These are phyloP conservation scores for Ascochyta clinopodiicola DNA, from an alignment of 2,329 filamentous ascomycete genomes.

Conservation along the genomic window DNA sequence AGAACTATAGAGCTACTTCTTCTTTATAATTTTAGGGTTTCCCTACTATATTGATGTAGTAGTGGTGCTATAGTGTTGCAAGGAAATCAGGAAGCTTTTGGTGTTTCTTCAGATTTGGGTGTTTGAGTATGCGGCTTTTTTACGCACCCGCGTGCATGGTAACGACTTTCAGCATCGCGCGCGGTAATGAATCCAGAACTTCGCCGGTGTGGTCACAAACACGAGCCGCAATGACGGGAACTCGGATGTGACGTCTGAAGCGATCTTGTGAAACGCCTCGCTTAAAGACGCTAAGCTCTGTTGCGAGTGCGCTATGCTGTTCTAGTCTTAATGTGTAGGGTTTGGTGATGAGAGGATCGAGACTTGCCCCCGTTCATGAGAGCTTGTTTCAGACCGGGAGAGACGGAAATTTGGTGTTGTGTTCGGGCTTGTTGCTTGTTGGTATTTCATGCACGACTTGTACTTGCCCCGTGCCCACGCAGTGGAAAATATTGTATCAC, in stretches of 20 bases:
- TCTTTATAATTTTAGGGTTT: too few relatives aligned
- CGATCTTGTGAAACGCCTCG: constrained; percentile 27
- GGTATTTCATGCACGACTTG: too few relatives aligned
- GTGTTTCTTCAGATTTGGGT: too few relatives aligned
- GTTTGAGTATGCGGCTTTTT: too few relatives aligned
- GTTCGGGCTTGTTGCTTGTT: not conserved
- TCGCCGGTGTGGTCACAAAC: constrained; percentile 11
- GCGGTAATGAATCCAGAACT: constrained; percentile 2
- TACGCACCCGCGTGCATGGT: constrained; percentile 4
- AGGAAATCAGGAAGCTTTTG: too few relatives aligned
- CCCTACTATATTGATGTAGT: too few relatives aligned
- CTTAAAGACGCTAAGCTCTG: constrained; percentile 16
- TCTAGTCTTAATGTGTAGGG: not conserved
- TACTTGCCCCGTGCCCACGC: too few relatives aligned
- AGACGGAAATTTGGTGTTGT: constrained; percentile 20
- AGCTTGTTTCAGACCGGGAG: constrained; percentile 23
- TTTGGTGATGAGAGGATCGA: constrained; percentile 23
- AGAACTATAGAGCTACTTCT: too few relatives aligned
- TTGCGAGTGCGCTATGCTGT: not conserved
- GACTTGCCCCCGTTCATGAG: constrained; percentile 23
- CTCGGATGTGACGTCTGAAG: constrained; percentile 23
- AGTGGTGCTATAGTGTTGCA: too few relatives aligned
- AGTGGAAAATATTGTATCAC: too few relatives aligned
- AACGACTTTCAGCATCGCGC: constrained; percentile 7
- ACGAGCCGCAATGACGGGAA: constrained; percentile 18